Percentiles rank a stretch among this genome's conserved stretches.
Evolutionary conservation across 2,329 filamentous ascomycete species (phyloP).

Genomic region (Arachnomyces sp.): DNA sequence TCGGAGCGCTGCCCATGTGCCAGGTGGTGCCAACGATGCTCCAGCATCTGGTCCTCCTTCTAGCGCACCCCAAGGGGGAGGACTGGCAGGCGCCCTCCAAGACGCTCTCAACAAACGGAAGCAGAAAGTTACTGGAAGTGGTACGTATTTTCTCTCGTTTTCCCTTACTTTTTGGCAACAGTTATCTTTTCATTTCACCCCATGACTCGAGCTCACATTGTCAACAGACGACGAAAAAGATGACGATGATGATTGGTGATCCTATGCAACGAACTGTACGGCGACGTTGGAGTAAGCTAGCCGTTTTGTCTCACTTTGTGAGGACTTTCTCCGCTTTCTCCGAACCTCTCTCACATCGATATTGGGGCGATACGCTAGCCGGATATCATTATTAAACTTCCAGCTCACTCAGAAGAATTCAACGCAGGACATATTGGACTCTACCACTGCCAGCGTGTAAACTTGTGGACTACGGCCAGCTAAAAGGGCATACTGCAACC

Average conservation of each 20-base stretch:
- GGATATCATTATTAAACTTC: no score
- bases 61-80: slow-evolving; percentile 42
- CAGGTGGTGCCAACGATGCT: slow-evolving; percentile 44
- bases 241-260: slow-evolving; percentile 39
- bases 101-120: slow-evolving; percentile 74
- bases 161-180: slow-evolving; percentile 6
- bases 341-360: no score
- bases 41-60: slow-evolving; percentile 46
- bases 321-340: no score
- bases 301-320: no score
- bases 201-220: slow-evolving; percentile 17
- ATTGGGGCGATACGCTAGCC: no score
- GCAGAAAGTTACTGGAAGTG: slow-evolving; percentile 87
- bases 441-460: no score
- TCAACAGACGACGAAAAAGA: slow-evolving; percentile 38
- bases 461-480: no score
- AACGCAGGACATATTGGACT: no score
- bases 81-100: slow-evolving; percentile 74
- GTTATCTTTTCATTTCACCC: background rate
- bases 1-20: slow-evolving; percentile 37
- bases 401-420: no score
- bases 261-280: no score
- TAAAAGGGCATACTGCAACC: no score
- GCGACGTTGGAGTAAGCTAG: no score
- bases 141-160: slow-evolving; percentile 50